These are phyloP conservation scores for Amanita subjunquillea DNA, from an alignment of 768 basidiomycete species.

Conservation along the genomic window DNA sequence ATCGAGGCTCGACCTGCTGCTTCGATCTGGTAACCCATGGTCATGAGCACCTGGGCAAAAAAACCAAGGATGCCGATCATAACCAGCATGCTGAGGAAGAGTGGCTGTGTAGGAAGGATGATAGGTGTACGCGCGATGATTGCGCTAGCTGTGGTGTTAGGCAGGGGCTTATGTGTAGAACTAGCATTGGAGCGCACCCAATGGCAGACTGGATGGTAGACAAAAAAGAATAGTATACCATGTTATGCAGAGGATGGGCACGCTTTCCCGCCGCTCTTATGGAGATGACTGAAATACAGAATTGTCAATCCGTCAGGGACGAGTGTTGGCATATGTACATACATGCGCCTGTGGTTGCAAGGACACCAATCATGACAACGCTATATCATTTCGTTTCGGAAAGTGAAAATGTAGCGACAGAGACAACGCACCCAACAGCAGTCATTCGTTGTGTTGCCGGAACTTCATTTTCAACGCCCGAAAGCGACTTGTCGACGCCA, in stretches of 20 bases:
- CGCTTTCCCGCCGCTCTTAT: constrained; percentile 63
- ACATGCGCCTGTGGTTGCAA: constrained; percentile 63
- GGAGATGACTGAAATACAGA: constrained; percentile 20
- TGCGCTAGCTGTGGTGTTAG: constrained; percentile 27
- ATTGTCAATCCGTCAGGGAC: not conserved
- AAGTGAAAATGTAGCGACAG: not conserved
- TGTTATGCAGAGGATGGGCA: constrained; percentile 65
- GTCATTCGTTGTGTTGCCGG: too few species aligned
- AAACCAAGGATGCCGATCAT: constrained; percentile 47
- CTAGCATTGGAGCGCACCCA: constrained; percentile 15
- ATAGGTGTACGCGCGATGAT: constrained; percentile 25
- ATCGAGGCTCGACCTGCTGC: constrained; percentile 51
- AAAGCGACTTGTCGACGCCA: too few species aligned
- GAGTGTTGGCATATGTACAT: constrained; percentile 12
- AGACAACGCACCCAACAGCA: constrained; percentile 5
- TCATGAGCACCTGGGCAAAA: constrained; percentile 30
- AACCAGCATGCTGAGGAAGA: constrained; percentile 34
- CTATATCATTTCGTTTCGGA: constrained; percentile 18
- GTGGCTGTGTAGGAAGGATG: constrained; percentile 31
- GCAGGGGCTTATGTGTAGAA: not conserved
- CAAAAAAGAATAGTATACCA: constrained; percentile 54
- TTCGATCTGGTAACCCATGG: constrained; percentile 48
- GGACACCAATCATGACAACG: constrained; percentile 50
- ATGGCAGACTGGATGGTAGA: constrained; percentile 32
- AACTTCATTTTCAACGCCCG: too few species aligned